Conservation (phyloP, 2,329 filamentous ascomycete species). For the Trichoderma sp. region DNA sequence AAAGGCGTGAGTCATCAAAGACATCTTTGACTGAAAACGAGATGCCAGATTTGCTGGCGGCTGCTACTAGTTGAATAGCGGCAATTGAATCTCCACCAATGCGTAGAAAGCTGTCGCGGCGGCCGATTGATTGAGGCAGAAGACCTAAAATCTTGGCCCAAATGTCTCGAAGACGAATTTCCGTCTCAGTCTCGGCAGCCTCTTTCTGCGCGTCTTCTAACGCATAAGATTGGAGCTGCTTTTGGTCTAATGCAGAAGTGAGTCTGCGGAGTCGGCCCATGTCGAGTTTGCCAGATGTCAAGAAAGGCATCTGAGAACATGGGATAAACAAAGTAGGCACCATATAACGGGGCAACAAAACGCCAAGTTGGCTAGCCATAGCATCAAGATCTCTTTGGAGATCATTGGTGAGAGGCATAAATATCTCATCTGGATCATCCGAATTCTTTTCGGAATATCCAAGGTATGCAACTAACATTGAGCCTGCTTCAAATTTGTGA, state of each 20-base stretch:
- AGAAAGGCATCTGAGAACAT: slow-evolving; percentile 24
- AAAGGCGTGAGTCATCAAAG: slow-evolving; percentile 19
- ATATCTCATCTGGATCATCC: background rate
- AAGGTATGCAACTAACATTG: slow-evolving; percentile 1
- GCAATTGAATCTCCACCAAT: slow-evolving; percentile 41
- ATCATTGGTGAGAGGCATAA: slow-evolving; percentile 16
- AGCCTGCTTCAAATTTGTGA: background rate
- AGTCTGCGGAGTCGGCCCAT: background rate
- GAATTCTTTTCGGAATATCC: background rate
- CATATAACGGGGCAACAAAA: slow-evolving; percentile 26
- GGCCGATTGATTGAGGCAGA: slow-evolving; percentile 11
- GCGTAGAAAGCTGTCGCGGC: slow-evolving; percentile 22
- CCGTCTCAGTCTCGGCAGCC: background rate
- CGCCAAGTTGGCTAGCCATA: slow-evolving; percentile 11
- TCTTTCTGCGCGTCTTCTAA: background rate
- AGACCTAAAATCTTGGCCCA: slow-evolving; percentile 25
- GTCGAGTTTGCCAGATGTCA: slow-evolving; percentile 25
- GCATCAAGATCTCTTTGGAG: slow-evolving; percentile 24
- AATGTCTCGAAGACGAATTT: slow-evolving; percentile 15
- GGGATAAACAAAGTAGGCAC: slow-evolving; percentile 26
- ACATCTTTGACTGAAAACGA: slow-evolving; percentile 14
- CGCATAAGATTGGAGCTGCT: background rate
- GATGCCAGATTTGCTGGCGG: slow-evolving; percentile 5
- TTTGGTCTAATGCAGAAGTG: background rate
- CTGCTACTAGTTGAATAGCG: slow-evolving; percentile 17